Percentiles rank a stretch among this genome's conserved stretches.
Evolutionary conservation across 257 asterid species (phyloP).

Genomic region (Solanum appendiculatum): DNA sequence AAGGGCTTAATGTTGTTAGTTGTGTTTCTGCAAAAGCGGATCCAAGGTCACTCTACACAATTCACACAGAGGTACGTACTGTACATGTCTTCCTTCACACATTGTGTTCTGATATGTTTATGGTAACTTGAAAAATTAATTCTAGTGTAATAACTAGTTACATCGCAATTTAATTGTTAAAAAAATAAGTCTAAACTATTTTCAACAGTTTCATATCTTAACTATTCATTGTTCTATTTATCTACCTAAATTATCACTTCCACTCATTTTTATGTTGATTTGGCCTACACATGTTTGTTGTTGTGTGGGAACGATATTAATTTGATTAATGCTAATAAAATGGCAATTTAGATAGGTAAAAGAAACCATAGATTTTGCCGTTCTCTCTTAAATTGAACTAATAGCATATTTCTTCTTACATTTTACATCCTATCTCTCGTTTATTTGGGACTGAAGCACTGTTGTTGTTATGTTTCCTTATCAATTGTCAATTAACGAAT

Average conservation of each 20-base stretch:
- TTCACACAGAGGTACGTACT: constrained; percentile 50
- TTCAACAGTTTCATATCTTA: background rate
- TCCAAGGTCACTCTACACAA: constrained; percentile 21
- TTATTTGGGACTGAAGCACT: background rate
- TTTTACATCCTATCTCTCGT: background rate
- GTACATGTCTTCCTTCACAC: background rate
- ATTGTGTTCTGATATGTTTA: background rate
- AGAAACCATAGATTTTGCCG: background rate
- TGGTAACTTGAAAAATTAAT: background rate
- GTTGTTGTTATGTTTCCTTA: background rate
- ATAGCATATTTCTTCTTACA: background rate
- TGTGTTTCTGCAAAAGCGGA: constrained; percentile 31
- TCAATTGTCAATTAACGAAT: background rate
- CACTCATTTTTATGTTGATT: background rate
- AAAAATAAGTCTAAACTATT: background rate
- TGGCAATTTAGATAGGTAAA: background rate
- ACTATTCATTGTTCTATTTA: too few relatives aligned
- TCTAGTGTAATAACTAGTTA: background rate
- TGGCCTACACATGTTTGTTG: background rate
- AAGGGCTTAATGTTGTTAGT: constrained; percentile 25
- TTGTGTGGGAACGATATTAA: background rate
- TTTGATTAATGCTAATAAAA: background rate
- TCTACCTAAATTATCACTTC: background rate
- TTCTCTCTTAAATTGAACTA: background rate
- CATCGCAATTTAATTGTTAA: too few relatives aligned